phyloP scores from a whole-genome alignment of 352 stramenopile genomes.

The Phytophthora cryptogea region DNA sequence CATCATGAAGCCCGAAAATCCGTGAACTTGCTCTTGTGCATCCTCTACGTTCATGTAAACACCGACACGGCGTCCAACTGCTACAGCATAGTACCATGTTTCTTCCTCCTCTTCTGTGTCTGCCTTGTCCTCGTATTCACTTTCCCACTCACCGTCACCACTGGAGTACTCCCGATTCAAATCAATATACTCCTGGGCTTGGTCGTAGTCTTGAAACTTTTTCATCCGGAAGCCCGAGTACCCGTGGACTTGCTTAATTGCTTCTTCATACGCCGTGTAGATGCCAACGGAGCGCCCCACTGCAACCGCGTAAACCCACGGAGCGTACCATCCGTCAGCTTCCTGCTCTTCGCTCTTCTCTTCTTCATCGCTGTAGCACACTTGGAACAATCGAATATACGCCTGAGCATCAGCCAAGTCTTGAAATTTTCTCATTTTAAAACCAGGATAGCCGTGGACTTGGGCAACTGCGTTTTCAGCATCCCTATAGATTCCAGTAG shows the following conservation, averaged over 20 bases:
- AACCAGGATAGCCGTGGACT: conserved; percentile 6
- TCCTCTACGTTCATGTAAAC: conserved; percentile 52
- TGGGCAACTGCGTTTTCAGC: conserved; percentile 1
- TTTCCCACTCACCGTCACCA: not conserved
- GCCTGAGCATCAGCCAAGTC: not conserved
- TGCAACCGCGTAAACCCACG: conserved; percentile 25
- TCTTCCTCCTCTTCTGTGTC: conserved; percentile 2
- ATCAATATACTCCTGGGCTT: conserved; percentile 17
- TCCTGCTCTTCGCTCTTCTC: not conserved
- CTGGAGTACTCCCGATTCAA: not conserved
- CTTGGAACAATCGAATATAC: conserved; percentile 1
- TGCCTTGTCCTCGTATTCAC: not conserved
- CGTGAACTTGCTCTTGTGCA: conserved; percentile 48
- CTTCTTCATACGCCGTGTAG: conserved; percentile 11
- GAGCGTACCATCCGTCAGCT: not conserved
- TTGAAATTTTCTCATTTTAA: conserved; percentile 3
- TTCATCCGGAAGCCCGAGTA: conserved; percentile 17
- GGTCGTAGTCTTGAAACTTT: conserved; percentile 2
- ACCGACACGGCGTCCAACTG: conserved; percentile 42
- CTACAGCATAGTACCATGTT: conserved; percentile 51
- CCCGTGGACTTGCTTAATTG: conserved; percentile 9
- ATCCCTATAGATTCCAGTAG: conserved; percentile 1
- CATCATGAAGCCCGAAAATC: conserved; percentile 48
- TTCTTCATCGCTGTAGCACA: not conserved
- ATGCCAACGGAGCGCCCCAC: conserved; percentile 16